These are phyloP conservation scores for Astrothelium macrocarpum DNA, from an alignment of 495 filamentous ascomycete species.

Conservation along the genomic window DNA sequence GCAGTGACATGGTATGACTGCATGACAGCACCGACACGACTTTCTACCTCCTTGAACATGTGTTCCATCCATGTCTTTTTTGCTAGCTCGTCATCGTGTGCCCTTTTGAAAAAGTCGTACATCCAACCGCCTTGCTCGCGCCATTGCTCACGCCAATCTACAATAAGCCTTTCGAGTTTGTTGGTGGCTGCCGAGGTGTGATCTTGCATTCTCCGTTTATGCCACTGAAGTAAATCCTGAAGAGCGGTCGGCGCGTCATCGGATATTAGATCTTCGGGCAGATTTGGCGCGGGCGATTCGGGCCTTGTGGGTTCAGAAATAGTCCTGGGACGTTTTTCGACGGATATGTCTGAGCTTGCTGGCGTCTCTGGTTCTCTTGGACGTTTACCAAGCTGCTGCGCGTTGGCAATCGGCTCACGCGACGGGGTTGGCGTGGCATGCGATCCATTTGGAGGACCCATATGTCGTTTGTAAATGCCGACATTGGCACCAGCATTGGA, in stretches of 20 bases:
- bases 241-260: constrained; percentile 7
- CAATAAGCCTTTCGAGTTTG: constrained; percentile 21
- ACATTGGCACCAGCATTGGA: background rate
- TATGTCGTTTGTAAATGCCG: background rate
- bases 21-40: constrained; percentile 1
- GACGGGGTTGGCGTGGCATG: background rate
- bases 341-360: background rate
- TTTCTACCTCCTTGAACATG: constrained; percentile 5
- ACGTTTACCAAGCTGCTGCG: background rate
- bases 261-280: background rate
- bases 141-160: constrained; percentile 26
- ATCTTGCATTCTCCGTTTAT: constrained; percentile 20
- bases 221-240: constrained; percentile 10
- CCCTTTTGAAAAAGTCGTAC: constrained; percentile 11
- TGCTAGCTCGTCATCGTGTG: constrained; percentile 4
- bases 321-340: background rate
- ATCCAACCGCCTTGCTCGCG: constrained; percentile 24
- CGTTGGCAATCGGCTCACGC: background rate
- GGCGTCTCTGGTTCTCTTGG: background rate
- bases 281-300: background rate
- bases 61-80: constrained; percentile 7
- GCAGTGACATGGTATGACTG: constrained; percentile 5
- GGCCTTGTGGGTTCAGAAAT: background rate
- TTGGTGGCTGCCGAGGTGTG: constrained; percentile 22
- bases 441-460: background rate